phyloP scores from a whole-genome alignment of 140 eudicot genomes.

The Senecio squalidus region DNA sequence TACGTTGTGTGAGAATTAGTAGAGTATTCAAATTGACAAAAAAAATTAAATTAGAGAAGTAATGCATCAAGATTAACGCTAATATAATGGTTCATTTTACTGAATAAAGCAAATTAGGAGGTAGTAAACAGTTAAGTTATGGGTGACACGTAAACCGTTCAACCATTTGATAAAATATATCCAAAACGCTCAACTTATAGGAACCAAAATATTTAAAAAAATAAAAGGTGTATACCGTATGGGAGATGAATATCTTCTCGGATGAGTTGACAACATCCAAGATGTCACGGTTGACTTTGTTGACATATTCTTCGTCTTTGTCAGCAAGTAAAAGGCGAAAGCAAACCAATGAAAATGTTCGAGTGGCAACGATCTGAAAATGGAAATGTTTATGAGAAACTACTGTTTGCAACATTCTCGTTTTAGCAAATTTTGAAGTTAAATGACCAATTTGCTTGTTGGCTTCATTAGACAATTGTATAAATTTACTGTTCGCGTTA shows the following conservation, averaged over 20 bases:
- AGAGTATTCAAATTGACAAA: no score
- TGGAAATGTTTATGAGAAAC: constrained; percentile 1
- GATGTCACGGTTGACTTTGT: constrained; percentile 64
- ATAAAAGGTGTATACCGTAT: constrained; percentile 52
- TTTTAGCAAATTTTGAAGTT: neutral
- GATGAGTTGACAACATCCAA: constrained; percentile 86
- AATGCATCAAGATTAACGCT: neutral
- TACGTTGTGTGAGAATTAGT: no score
- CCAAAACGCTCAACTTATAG: no score
- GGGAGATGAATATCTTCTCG: constrained; percentile 82
- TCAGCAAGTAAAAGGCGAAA: constrained; percentile 60
- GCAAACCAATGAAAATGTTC: constrained; percentile 88
- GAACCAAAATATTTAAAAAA: neutral
- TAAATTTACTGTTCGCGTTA: neutral
- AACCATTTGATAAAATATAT: neutral
- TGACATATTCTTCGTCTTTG: constrained; percentile 36
- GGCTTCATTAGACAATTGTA: constrained; percentile 7
- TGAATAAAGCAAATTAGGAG: neutral
- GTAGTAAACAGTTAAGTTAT: neutral
- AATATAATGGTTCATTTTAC: neutral
- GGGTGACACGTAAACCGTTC: neutral
- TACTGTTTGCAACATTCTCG: neutral
- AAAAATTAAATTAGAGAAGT: no score
- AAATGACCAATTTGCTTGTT: neutral
- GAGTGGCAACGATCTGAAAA: constrained; percentile 63